Percentiles rank a stretch among this genome's conserved stretches.
These are phyloP conservation scores for Fagopyrum homotropicum DNA, from an alignment of 148 eudicot genomes.

Conservation along the genomic window DNA sequence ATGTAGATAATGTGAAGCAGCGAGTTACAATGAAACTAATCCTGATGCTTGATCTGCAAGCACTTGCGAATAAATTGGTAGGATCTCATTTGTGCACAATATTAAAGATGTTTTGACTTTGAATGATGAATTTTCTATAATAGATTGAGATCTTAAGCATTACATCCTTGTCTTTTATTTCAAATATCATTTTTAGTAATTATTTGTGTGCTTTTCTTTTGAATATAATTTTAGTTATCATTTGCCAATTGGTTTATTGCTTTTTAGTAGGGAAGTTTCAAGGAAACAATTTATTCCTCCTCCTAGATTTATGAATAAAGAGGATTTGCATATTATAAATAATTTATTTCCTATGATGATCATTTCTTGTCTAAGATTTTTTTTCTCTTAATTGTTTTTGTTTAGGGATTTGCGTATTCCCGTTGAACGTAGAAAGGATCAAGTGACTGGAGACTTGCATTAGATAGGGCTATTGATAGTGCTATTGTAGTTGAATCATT, in stretches of 20 bases:
- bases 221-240: neutral
- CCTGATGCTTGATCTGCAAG: constrained; percentile 86
- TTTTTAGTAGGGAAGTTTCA: constrained; percentile 69
- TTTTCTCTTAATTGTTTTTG: constrained; percentile 10
- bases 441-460: constrained; percentile 78
- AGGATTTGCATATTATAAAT: constrained; percentile 22
- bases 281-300: constrained; percentile 88
- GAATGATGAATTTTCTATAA: neutral
- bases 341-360: neutral
- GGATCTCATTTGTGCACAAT: no score
- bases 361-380: constrained; percentile 7
- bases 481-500: no score
- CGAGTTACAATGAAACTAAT: constrained; percentile 82
- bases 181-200: neutral
- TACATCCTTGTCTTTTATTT: neutral
- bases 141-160: neutral
- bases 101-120: constrained; percentile 4
- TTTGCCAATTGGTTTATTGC: constrained; percentile 5
- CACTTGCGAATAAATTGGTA: constrained; percentile 77
- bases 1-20: constrained; percentile 90
- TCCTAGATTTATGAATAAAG: constrained; percentile 82
- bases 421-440: constrained; percentile 79
- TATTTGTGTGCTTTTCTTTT: neutral
- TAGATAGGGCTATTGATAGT: no score
- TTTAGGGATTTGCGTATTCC: constrained; percentile 83